These are phyloP conservation scores for Pleurotus tuber-regium DNA, from an alignment of 768 basidiomycete species.

Conservation along the genomic window DNA sequence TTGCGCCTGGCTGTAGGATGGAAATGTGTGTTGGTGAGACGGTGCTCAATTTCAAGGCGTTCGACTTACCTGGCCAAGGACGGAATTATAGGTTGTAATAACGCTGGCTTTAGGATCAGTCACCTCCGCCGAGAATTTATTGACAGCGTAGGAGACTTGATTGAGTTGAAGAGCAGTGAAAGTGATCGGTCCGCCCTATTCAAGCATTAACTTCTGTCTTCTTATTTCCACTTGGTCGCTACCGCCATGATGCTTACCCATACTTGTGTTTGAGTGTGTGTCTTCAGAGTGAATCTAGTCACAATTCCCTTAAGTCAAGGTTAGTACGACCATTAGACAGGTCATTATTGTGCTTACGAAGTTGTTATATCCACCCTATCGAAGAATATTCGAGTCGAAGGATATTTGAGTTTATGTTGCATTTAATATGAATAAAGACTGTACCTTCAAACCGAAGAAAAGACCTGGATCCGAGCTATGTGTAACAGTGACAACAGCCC, in stretches of 20 bases:
- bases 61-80: slow-evolving; percentile 18
- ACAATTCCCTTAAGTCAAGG: slow-evolving; percentile 50
- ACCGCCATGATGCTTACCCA: slow-evolving; percentile 57
- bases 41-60: too few relatives aligned
- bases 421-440: not conserved
- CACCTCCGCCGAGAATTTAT: slow-evolving; percentile 35
- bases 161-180: slow-evolving; percentile 21
- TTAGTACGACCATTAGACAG: not conserved
- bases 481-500: slow-evolving; percentile 36
- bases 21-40: too few relatives aligned
- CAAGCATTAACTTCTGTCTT: slow-evolving; percentile 1
- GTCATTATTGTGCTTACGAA: slow-evolving; percentile 29
- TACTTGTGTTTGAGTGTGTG: slow-evolving; percentile 52
- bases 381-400: too few relatives aligned
- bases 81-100: slow-evolving; percentile 42
- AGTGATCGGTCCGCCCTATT: slow-evolving; percentile 48
- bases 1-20: slow-evolving; percentile 22
- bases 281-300: slow-evolving; percentile 52
- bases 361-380: slow-evolving; percentile 61
- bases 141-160: too few relatives aligned
- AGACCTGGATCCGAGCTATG: slow-evolving; percentile 30
- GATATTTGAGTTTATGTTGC: too few relatives aligned
- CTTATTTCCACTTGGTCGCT: not conserved
- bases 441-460: slow-evolving; percentile 40
- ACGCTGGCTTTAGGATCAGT: slow-evolving; percentile 51